Base-by-base conservation (phyloP, 257 asterid species). In the Fraxinus anomala region DNA sequence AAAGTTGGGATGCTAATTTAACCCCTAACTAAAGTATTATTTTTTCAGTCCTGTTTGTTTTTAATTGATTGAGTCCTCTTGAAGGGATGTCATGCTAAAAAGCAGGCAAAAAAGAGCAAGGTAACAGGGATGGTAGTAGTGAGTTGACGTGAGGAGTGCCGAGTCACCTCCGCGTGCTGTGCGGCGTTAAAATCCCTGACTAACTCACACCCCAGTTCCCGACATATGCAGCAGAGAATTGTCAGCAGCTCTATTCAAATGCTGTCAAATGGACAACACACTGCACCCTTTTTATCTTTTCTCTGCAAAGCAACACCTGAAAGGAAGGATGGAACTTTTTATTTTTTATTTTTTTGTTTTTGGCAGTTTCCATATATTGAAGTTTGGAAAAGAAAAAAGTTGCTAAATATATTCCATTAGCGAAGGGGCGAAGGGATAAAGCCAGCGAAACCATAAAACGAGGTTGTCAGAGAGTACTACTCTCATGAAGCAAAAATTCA, bases 121-220 rank as follows among this genome's bases (percentile, higher is more conserved):
- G 49, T 39, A 5, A 34, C 6, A 16, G 44, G 16, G 69, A 21
- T 3, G 31, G 73, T n/a, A 11, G 49, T 42, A 56, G 80, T 54
- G 70, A 40, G 76, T 56, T 72, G 76, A 54, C 31, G 74, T 49
- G 47, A n/a, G 67, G 47, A 7, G 42, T 19, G 37, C 59, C 21
- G 47, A 40, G 77, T 70, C 70, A 59, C 81, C 77, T 75, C 78
- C 85, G 87, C 85, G 82, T 85, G 89, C 92, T 76, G 39, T 81
- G 86, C 90, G 86, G 89, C 90, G 83, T 76, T 80, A 68, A 83
- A 73, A 70, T 42, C 81, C 80, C 77, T 26, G 80, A 40, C 21
- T 54, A n/a, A 14, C 79, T 17, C 81, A 37, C 67, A 80, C 72
- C 79, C 74, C 5, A 21, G 59, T 16, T 17, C 74, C 86, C 82